A percentile compares a stretch with the other conserved stretches of the same genome.
Evolutionary conservation across 305 asterid species (phyloP).

Genomic region (Ruellia speciosa): DNA sequence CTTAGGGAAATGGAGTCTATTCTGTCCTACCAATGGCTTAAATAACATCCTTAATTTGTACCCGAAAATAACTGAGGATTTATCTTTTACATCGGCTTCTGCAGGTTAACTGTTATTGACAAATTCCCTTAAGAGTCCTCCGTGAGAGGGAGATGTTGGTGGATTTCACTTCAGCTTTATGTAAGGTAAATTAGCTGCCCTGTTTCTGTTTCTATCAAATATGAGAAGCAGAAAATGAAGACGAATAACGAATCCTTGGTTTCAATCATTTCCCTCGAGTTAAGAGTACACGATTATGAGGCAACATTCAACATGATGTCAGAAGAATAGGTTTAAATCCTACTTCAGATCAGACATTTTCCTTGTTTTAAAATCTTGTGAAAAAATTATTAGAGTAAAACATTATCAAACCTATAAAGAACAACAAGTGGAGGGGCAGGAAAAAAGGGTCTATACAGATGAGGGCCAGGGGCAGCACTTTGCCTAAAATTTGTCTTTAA

Average conservation of each 20-base stretch:
- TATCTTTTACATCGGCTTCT: neutral
- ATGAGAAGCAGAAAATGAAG: too few relatives aligned
- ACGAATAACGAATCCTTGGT: too few relatives aligned
- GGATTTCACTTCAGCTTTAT: neutral
- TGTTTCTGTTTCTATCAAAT: too few relatives aligned
- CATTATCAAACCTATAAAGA: too few relatives aligned
- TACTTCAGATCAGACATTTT: too few relatives aligned
- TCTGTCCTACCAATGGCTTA: neutral
- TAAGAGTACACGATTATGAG: too few relatives aligned
- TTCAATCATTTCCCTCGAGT: too few relatives aligned
- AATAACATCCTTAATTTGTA: neutral
- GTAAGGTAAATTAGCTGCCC: neutral
- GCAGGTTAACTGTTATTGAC: neutral
- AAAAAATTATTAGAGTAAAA: too few relatives aligned
- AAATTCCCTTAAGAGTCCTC: too few relatives aligned
- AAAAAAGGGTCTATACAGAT: neutral
- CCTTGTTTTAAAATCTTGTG: too few relatives aligned
- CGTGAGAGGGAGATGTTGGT: neutral
- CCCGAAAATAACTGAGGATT: neutral
- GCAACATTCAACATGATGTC: too few relatives aligned
- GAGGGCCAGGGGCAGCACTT: conserved; percentile 7
- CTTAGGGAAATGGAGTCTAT: neutral
- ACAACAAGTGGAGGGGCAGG: neutral
- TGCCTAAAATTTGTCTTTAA: conserved; percentile 2
- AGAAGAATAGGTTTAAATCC: too few relatives aligned